phyloP scores from a whole-genome alignment of 176 grass and related monocot species.

The Elymus sibiricus region DNA sequence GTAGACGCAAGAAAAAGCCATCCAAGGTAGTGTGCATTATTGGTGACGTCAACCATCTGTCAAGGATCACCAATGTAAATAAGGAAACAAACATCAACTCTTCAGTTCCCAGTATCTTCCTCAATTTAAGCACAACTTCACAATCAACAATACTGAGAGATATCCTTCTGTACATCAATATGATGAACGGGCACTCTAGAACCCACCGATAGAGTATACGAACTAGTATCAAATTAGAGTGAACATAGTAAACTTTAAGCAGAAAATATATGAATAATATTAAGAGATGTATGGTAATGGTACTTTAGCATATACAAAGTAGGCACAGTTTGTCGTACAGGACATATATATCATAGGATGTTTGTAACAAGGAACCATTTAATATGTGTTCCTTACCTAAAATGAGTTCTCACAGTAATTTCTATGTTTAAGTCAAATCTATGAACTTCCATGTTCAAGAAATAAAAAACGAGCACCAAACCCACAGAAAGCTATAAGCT shows the following conservation, averaged over 20 bases:
- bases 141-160: constrained; percentile 6
- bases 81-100: constrained; percentile 10
- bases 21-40: constrained; percentile 53
- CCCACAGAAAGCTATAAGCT: not conserved
- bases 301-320: not conserved
- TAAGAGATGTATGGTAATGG: not conserved
- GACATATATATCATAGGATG: not conserved
- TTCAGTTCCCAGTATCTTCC: not conserved
- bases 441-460: not conserved
- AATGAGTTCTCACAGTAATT: not conserved
- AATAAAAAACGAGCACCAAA: not conserved
- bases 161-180: not conserved
- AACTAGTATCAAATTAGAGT: not conserved
- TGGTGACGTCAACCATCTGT: constrained; percentile 73
- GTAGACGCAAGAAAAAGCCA: constrained; percentile 83
- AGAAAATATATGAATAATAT: not conserved
- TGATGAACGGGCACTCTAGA: not conserved
- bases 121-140: constrained; percentile 3
- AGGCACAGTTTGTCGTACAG: not conserved
- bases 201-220: not conserved
- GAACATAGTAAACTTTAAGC: not conserved
- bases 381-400: not conserved
- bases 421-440: not conserved
- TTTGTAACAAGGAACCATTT: not conserved
- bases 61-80: constrained; percentile 26